Evolutionary conservation across 352 stramenopile species (phyloP), one percentile per base, ranked within the genome.

Genomic region (Pythium insidiosum): DNA sequence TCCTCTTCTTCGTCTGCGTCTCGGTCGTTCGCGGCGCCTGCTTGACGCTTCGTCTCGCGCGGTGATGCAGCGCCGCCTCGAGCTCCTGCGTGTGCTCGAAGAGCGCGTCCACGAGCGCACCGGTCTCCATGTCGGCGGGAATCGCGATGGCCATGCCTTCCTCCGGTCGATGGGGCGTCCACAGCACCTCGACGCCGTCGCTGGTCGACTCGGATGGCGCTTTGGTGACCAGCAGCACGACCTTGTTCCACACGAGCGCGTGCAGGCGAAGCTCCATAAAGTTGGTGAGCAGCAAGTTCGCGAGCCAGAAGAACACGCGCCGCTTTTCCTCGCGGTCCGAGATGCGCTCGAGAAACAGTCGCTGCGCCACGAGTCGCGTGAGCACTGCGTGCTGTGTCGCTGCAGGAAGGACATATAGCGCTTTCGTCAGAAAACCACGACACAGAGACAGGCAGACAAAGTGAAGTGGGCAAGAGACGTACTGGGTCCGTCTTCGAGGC

Each of bases 221-320:
- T n/a, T n/a, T n/a, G 20, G 70, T 84, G 19, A 89, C 44, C 10
- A 89, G 58, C 15, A 92, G 61, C 50, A 77, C 70, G 20, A 89
- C 59, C 44, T 87, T 87, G 61, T 92, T 92, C 80, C 76, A 92
- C 46, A 92, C 74, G 23, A 88, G 68, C 41, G 67, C 75, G 53
- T 88, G 74, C 15, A 92, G 56, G 36, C 73, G 66, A 31, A 92
- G 50, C 36, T 89, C 76, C 72, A 86, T 85, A 52, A 92, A 92
- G 50, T 92, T 76, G 34, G 80, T 56, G 3, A 92, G 64, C n/a
- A 92, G 47, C 4, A 83, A 53, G 45, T 86, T 85, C 15, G 74
- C 80, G 30, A 92, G 66, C 76, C 80, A 89, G 41, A 74, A 67
- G 46, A 86, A 92, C 25, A 74, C 74, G 35, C 58, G 66, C 25